A percentile compares a stretch with the other conserved stretches of the same genome.
Evolutionary conservation across 1,284 basidiomycete species (phyloP).

Genomic region (Cryptococcus sp.): DNA sequence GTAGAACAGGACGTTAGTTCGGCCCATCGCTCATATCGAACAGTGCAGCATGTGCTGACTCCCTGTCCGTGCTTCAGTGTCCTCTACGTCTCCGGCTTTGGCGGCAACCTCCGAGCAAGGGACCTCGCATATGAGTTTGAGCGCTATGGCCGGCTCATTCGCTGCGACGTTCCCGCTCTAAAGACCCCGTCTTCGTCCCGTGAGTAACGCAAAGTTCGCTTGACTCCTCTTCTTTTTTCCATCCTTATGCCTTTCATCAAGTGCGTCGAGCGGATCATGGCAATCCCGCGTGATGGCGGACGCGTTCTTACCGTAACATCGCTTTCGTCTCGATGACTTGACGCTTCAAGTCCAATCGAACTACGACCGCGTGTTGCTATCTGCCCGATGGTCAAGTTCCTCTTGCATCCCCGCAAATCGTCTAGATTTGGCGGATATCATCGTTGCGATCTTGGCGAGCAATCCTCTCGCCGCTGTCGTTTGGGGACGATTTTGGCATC

Average conservation of each 20-base stretch:
- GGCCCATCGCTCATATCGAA: not conserved
- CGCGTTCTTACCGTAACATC: no score
- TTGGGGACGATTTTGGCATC: not conserved
- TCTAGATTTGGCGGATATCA: no score
- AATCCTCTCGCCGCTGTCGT: not conserved
- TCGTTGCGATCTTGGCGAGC: no score
- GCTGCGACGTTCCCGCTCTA: slow-evolving; percentile 83
- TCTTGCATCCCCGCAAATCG: no score
- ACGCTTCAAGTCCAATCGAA: no score
- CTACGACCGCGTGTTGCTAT: not conserved
- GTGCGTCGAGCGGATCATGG: no score
- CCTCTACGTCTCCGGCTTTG: slow-evolving; percentile 82
- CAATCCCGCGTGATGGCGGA: no score
- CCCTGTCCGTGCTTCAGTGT: slow-evolving; percentile 57
- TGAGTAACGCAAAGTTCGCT: slow-evolving; percentile 33
- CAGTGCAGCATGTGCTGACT: not conserved
- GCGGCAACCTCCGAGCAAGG: slow-evolving; percentile 71
- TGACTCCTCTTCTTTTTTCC: not conserved
- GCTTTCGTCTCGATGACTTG: no score
- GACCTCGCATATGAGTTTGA: slow-evolving; percentile 86
- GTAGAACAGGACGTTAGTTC: slow-evolving; percentile 4
- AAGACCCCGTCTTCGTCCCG: slow-evolving; percentile 46
- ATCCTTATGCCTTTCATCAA: no score
- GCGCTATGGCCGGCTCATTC: slow-evolving; percentile 62
- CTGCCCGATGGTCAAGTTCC: no score